phyloP scores from a whole-genome alignment of 345 rosid genomes.

The Pistacia integerrima region DNA sequence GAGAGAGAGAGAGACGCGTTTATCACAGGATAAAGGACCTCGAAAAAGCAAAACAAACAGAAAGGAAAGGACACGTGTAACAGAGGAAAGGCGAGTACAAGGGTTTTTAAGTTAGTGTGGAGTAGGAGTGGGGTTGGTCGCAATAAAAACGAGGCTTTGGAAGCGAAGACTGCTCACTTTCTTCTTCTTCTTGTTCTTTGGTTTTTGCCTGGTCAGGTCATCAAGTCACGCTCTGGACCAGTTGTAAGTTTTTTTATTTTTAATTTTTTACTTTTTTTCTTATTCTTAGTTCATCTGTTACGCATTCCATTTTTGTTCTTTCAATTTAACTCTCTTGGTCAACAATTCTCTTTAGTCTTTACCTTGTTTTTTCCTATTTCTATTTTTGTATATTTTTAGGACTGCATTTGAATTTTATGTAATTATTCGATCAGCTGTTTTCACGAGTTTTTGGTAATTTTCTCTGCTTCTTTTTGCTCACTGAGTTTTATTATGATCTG shows the following conservation, averaged over 20 bases:
- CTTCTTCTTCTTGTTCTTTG: neutral
- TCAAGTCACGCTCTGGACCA: neutral
- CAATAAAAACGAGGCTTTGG: conserved; percentile 35
- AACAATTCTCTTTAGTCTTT: neutral
- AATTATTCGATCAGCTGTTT: conserved; percentile 17
- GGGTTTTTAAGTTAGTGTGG: neutral
- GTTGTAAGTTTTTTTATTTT: neutral
- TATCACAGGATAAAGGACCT: conserved; percentile 16
- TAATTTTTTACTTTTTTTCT: neutral
- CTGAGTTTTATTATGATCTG: conserved; percentile 9
- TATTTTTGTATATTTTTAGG: neutral
- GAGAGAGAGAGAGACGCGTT: conserved; percentile 14
- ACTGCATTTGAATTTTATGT: conserved; percentile 16
- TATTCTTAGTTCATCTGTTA: neutral
- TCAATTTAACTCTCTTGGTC: conserved; percentile 10
- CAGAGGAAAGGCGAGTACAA: conserved; percentile 8
- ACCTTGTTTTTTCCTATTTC: neutral
- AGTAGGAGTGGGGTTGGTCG: conserved; percentile 19
- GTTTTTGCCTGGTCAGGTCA: neutral
- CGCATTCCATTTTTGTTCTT: conserved; percentile 2
- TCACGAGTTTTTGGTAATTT: conserved; percentile 1
- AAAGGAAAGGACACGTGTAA: conserved; percentile 15
- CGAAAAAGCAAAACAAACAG: neutral
- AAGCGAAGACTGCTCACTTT: conserved; percentile 31
- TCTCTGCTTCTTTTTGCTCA: neutral